A percentile compares a stretch with the other conserved stretches of the same genome.
phyloP scores from a whole-genome alignment of 1,284 basidiomycete species.

The Phellinidium pouzarii region DNA sequence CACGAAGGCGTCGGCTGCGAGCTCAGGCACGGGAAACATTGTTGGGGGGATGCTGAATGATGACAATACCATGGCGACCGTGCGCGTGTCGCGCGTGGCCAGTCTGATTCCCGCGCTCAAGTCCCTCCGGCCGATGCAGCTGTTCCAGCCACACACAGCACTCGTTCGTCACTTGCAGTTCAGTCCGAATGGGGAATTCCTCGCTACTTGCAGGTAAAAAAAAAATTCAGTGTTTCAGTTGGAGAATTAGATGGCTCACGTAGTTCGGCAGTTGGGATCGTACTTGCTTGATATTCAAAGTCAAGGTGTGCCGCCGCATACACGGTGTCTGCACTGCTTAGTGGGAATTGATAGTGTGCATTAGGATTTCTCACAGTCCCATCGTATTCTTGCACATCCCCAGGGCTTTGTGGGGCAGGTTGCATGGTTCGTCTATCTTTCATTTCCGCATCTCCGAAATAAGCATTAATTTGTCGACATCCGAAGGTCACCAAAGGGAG shows the following conservation, averaged over 20 bases:
- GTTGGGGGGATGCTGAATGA: conserved; percentile 21
- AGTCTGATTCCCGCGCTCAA: conserved; percentile 52
- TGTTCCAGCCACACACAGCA: conserved; percentile 56
- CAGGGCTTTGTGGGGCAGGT: conserved; percentile 75
- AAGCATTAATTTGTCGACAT: conserved; percentile 1
- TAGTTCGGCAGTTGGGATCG: conserved; percentile 57
- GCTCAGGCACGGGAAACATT: neutral
- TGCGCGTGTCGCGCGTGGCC: conserved; percentile 48
- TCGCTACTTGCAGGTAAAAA: conserved; percentile 65
- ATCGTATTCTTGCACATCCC: conserved; percentile 63
- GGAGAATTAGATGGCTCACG: neutral
- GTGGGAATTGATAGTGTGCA: neutral
- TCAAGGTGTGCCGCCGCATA: conserved; percentile 41
- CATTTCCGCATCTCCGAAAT: neutral
- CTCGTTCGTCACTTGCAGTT: conserved; percentile 66
- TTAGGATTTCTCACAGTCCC: conserved; percentile 27
- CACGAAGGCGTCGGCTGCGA: conserved; percentile 38
- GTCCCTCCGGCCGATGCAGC: conserved; percentile 49
- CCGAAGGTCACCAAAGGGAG: conserved; percentile 60
- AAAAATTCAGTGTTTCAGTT: too few species aligned
- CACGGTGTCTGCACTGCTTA: neutral
- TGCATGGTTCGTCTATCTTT: conserved; percentile 46
- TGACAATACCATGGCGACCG: conserved; percentile 31
- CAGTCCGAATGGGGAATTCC: conserved; percentile 61
- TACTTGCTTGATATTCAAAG: conserved; percentile 66